Percentiles rank a stretch among this genome's conserved stretches.
phyloP scores from a whole-genome alignment of 192 early-diverging fungal genomes.

The Neocallimastix lanati region DNA sequence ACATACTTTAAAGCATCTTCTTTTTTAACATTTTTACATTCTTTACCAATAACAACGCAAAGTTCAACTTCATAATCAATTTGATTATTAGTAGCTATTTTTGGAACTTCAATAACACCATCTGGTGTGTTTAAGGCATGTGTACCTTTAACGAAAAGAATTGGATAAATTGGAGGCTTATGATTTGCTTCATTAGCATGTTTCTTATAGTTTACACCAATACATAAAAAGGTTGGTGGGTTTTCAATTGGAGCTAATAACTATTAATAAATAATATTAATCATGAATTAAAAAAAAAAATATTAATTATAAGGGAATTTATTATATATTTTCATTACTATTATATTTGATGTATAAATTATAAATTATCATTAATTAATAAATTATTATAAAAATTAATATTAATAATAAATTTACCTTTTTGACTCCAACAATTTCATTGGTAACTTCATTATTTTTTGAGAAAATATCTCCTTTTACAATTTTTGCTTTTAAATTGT shows the following conservation, averaged over 20 bases:
- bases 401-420: constrained; percentile 9
- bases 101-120: constrained; percentile 21
- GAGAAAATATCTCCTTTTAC: constrained; percentile 23
- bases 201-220: constrained; percentile 36
- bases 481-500: constrained; percentile 14
- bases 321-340: too few species aligned
- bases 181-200: constrained; percentile 34
- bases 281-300: constrained; percentile 5
- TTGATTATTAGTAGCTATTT: constrained; percentile 23
- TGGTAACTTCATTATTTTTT: constrained; percentile 8
- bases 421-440: constrained; percentile 14
- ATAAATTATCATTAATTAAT: constrained; percentile 5
- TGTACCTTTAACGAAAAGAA: constrained; percentile 37
- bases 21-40: constrained; percentile 24
- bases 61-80: constrained; percentile 43
- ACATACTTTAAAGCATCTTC: constrained; percentile 28
- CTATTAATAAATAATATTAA: constrained; percentile 4
- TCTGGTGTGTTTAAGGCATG: constrained; percentile 18
- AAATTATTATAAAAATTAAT: not conserved
- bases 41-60: constrained; percentile 35
- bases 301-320: too few species aligned
- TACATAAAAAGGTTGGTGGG: constrained; percentile 18
- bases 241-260: constrained; percentile 20
- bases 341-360: too few species aligned
- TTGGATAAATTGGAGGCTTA: constrained; percentile 21